Evolutionary conservation across 805 yeast genomes (phyloP), one percentile per base, ranked within the genome.

Genomic region (Yarrowia deformans): DNA sequence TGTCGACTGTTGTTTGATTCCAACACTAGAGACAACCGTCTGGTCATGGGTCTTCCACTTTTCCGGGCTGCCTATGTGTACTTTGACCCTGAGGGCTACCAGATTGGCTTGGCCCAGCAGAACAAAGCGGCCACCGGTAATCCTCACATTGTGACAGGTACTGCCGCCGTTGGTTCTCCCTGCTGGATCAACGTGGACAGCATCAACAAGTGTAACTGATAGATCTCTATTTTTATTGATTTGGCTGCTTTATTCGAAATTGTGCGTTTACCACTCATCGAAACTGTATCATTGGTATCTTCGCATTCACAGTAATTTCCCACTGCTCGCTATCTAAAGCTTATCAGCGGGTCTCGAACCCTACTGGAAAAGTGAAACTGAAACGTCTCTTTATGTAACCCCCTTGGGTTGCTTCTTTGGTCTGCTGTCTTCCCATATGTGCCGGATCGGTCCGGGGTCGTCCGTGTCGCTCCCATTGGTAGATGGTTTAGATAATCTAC

Each of bases 401-500:
- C 37, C 35, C 29, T 23, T 48, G 54, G 19, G 18, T 48, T 48
- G 54, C 56, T 34, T 18, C 29, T 34, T 34, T 35, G 3, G 42
- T 2, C 12, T 19, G 14, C 56, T 34, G 23, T 35, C 42, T 52
- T n/a, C 35, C 39, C 34, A 32, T 49, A 3, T 49, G 23, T 8
- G 4, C 14, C 52, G 2, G 3, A 6, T 16, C 45, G 34, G 3
- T 12, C 60, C 60, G 34, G 35, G 13, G 35, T 19, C 35, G n/a
- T 18, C 34, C 64, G 61, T 39, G 46, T n/a, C 9, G 13, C n/a
- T 45, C 42, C 40, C 52, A 60, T 60, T 60, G 66, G 66, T 37
- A 60, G 66, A 60, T 60, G 50, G 40, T 60, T 45, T 60, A 42
- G 66, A 60, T 60, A 60, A 60, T 60, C 66, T 60, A 14, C 52